A percentile compares a stretch with the other conserved stretches of the same genome.
Conservation (phyloP, 805 yeast species). For the Saturnispora halmiae region DNA sequence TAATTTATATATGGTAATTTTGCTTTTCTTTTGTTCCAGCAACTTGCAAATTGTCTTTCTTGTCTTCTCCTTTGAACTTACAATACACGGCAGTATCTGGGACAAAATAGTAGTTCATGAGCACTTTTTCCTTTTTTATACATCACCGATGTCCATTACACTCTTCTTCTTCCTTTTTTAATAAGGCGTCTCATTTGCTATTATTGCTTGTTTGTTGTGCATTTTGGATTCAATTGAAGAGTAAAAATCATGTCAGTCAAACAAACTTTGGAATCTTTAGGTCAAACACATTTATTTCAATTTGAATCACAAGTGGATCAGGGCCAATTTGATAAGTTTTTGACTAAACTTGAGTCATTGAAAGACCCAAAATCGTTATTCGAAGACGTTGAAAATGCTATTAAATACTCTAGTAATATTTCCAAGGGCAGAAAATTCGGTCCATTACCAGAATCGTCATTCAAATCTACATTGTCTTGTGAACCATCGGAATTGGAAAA, state of each 20-base stretch:
- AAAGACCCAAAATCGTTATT: constrained; percentile 35
- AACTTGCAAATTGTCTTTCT: too few species aligned
- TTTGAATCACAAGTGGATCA: constrained; percentile 34
- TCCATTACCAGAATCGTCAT: constrained; percentile 49
- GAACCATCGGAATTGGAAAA: constrained; percentile 23
- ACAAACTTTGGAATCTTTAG: constrained; percentile 33
- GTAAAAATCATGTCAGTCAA: constrained; percentile 9
- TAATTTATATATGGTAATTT: too few species aligned
- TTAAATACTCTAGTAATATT: constrained; percentile 28
- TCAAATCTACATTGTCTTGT: constrained; percentile 37
- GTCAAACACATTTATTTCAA: constrained; percentile 45
- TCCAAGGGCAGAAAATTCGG: constrained; percentile 25
- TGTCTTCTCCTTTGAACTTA: too few species aligned
- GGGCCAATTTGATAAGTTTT: constrained; percentile 30
- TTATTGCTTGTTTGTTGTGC: too few species aligned
- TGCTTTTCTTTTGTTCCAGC: too few species aligned
- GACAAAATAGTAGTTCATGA: too few species aligned
- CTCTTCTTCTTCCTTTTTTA: too few species aligned
- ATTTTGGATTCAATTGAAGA: too few species aligned
- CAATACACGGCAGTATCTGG: too few species aligned
- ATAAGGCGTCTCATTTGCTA: too few species aligned
- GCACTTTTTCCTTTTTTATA: too few species aligned
- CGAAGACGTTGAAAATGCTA: constrained; percentile 37
- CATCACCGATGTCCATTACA: too few species aligned
- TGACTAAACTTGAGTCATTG: constrained; percentile 35